These are phyloP conservation scores for Boletus huronensis DNA, from an alignment of 768 basidiomycete genomes.

Conservation along the genomic window DNA sequence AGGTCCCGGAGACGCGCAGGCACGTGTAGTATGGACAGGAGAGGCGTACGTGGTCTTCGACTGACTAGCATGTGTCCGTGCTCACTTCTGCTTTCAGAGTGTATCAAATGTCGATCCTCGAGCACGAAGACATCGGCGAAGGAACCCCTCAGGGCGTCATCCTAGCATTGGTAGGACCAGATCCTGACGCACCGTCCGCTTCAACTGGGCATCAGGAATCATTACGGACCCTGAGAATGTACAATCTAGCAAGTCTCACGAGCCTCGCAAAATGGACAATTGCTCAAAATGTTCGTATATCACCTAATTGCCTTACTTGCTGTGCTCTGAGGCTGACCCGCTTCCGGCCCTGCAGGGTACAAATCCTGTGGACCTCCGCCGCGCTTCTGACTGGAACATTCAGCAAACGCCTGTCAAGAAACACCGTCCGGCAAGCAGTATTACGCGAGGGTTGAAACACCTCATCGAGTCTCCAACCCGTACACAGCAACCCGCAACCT, in stretches of 20 bases:
- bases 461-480: constrained; percentile 42
- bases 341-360: constrained; percentile 40
- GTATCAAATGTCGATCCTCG: constrained; percentile 73
- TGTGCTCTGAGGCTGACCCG: constrained; percentile 8
- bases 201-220: constrained; percentile 51
- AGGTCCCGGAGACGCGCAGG: constrained; percentile 70
- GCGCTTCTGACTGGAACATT: constrained; percentile 48
- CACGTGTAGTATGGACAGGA: constrained; percentile 68
- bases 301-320: neutral
- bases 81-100: constrained; percentile 43
- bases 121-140: constrained; percentile 55
- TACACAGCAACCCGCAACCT: constrained; percentile 24
- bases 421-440: constrained; percentile 52
- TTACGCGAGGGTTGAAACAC: constrained; percentile 62
- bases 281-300: constrained; percentile 53
- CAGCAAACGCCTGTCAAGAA: constrained; percentile 45
- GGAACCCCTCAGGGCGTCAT: constrained; percentile 69
- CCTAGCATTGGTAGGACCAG: constrained; percentile 68
- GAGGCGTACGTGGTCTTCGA: constrained; percentile 53
- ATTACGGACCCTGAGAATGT: constrained; percentile 68
- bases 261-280: constrained; percentile 75
- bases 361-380: constrained; percentile 57
- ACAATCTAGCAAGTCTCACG: constrained; percentile 70
- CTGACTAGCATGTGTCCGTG: neutral
- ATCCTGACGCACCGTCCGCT: constrained; percentile 41